phyloP scores from a whole-genome alignment of 2,329 filamentous ascomycete genomes.

The Sclerotinia trifoliorum region DNA sequence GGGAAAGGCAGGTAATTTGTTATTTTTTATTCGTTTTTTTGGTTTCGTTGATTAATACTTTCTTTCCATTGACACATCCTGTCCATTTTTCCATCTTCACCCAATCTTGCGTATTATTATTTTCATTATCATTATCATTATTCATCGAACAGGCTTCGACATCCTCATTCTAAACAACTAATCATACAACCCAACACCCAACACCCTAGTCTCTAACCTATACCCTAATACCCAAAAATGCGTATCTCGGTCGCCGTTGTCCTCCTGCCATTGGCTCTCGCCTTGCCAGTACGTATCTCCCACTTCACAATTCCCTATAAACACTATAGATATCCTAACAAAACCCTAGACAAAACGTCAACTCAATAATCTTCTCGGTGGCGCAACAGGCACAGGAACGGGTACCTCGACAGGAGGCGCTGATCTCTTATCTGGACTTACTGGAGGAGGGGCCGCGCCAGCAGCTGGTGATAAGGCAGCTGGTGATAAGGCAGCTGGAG shows the following conservation, averaged over 20 bases:
- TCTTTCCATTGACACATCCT: background rate
- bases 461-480: too few species aligned
- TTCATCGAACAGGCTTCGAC: background rate
- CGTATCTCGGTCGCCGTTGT: conserved; percentile 7
- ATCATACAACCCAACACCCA: background rate
- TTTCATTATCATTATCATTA: too few species aligned
- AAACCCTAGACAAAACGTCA: background rate
- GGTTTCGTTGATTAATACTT: too few species aligned
- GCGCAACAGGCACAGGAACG: background rate
- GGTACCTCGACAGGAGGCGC: background rate
- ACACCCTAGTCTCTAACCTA: background rate
- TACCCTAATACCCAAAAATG: background rate
- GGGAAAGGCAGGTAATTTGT: too few species aligned
- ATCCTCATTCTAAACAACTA: background rate
- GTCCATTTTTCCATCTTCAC: background rate
- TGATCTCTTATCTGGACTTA: background rate
- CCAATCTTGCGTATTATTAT: too few species aligned
- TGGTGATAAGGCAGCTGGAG: too few species aligned
- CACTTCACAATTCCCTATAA: background rate
- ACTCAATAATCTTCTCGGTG: background rate
- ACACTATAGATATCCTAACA: background rate
- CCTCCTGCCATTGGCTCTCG: background rate
- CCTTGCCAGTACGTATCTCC: background rate
- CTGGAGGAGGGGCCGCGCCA: background rate
- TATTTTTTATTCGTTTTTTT: background rate